Base-by-base conservation (phyloP, 768 basidiomycete species). In the Clitopilus passeckerianus region DNA sequence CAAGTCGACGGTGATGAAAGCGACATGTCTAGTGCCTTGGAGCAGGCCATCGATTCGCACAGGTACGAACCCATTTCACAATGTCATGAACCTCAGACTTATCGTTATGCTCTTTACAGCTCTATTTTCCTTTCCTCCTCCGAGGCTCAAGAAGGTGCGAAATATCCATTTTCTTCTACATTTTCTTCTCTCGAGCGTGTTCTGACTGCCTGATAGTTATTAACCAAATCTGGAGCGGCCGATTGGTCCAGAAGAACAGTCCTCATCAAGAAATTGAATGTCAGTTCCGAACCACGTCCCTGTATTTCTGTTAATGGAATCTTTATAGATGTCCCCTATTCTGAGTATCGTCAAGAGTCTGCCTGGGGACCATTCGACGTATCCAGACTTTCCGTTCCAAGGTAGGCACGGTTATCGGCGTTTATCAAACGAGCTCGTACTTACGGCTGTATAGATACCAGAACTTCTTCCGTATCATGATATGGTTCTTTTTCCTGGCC, bases 21-120 rank as follows among this genome's bases (percentile, higher is more conserved):
- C 60, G 87, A 86, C 44, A 81, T 86, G 64, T 77, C 84, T 5
- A 93, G 90, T 65, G 88, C 90, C 7, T 76, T 97, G 44, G 95
- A 98, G 70, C 75, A 87, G 70, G 94, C 95, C n/a, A 91, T 96
- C 61, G 95, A 98, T 71, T 84, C 91, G 57, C 86, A 93, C 65
- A 93, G 93, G 92, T 93, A 66, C 18, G 15, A 34, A 9, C 37
- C 2, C 23, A 10, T 22, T 10, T 24, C 58, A 30, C 27, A 30
- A 30, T 30, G 27, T 30, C 27, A 7, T 30, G 27, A 30, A 7
- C 27, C 7, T 30, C n/a, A n/a, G 27, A 30, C 27, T 30, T 30
- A 30, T 30, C 27, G 4, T 30, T 30, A 30, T 30, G 27, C 27
- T 34, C 37, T 54, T 4, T 60, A 8, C 56, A 93, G 91, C 64